These are phyloP conservation scores for Phytophthora chlamydospora DNA, from an alignment of 352 stramenopile genomes.

Conservation along the genomic window DNA sequence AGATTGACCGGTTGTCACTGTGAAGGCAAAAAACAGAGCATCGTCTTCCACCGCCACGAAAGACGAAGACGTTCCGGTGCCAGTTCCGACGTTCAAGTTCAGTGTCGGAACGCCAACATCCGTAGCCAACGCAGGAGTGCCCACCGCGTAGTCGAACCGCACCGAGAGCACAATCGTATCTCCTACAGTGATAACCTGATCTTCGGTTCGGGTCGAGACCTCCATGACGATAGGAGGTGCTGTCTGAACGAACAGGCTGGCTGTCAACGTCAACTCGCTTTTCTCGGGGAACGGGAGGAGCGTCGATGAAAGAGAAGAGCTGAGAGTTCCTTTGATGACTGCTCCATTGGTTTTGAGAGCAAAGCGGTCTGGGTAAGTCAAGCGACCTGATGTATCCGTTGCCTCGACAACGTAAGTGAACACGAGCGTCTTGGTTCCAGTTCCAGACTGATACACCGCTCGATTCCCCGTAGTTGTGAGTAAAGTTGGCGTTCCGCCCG, in stretches of 20 bases:
- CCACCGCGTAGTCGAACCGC: slow-evolving; percentile 46
- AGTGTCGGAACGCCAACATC: slow-evolving; percentile 43
- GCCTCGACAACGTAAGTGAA: slow-evolving; percentile 66
- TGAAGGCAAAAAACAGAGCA: slow-evolving; percentile 61
- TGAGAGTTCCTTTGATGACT: slow-evolving; percentile 30
- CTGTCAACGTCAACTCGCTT: slow-evolving; percentile 26
- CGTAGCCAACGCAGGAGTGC: slow-evolving; percentile 14
- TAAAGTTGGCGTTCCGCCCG: slow-evolving; percentile 45
- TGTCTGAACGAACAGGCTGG: slow-evolving; percentile 44
- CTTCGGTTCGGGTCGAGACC: slow-evolving; percentile 46
- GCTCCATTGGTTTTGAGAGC: slow-evolving; percentile 55
- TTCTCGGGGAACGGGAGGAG: slow-evolving; percentile 38
- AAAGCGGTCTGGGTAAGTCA: slow-evolving; percentile 52
- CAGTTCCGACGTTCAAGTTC: slow-evolving; percentile 47
- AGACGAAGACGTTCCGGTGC: slow-evolving; percentile 19
- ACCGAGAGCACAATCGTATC: slow-evolving; percentile 52
- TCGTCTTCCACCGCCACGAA: slow-evolving; percentile 49
- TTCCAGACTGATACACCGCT: slow-evolving; percentile 54
- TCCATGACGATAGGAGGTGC: slow-evolving; percentile 37
- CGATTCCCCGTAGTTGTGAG: slow-evolving; percentile 41
- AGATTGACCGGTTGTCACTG: slow-evolving; percentile 47
- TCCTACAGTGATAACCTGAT: slow-evolving; percentile 57
- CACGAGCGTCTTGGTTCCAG: slow-evolving; percentile 39
- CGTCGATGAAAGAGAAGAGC: slow-evolving; percentile 37
- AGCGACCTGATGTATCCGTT: slow-evolving; percentile 31